These are phyloP conservation scores for Boeremia lycopersici DNA, from an alignment of 2,329 filamentous ascomycete genomes.

Conservation along the genomic window DNA sequence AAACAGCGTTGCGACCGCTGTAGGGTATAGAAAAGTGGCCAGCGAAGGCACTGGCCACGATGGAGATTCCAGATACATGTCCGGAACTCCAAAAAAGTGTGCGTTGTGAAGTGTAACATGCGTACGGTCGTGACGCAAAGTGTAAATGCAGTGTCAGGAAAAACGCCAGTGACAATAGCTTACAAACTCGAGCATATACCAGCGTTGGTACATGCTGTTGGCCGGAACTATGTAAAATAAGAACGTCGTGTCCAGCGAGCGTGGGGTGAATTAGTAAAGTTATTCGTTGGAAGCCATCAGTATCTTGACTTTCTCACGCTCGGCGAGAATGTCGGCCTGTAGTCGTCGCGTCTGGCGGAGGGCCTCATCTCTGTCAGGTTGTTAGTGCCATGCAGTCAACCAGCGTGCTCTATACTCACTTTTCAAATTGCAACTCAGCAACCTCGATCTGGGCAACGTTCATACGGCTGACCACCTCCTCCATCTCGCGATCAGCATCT, in stretches of 20 bases:
- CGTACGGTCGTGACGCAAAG: constrained; percentile 28
- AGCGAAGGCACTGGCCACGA: constrained; percentile 15
- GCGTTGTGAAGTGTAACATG: constrained; percentile 22
- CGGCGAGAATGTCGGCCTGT: constrained; percentile 69
- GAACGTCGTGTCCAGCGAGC: constrained; percentile 24
- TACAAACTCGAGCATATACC: not conserved
- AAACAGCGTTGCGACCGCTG: constrained; percentile 18
- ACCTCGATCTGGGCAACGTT: constrained; percentile 84
- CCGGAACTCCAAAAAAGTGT: constrained; percentile 20
- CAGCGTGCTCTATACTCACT: constrained; percentile 43
- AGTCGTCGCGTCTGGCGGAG: constrained; percentile 72
- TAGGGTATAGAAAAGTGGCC: constrained; percentile 26
- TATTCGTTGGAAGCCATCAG: constrained; percentile 46
- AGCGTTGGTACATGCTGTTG: constrained; percentile 1
- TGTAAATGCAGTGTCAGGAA: constrained; percentile 18
- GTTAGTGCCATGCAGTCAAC: constrained; percentile 15
- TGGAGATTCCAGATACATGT: constrained; percentile 15
- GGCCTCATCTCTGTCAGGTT: constrained; percentile 66
- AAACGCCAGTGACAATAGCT: constrained; percentile 14
- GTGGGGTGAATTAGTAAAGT: constrained; percentile 17
- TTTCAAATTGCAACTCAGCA: constrained; percentile 74
- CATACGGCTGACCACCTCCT: constrained; percentile 81
- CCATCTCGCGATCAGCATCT: constrained; percentile 80
- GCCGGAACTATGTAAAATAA: constrained; percentile 20
- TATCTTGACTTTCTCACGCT: constrained; percentile 65